Percentiles rank a stretch among this genome's conserved stretches.
phyloP scores from a whole-genome alignment of 176 grass and related monocot species.

The Sorghum bicolor region Sorghum_bicolor_NCBIv3 NC_012874.2:8890001-8890500 shows the following conservation, averaged over 20 bases:
- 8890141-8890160: no score
- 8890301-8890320: not conserved
- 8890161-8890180: no score
- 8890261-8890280: no score
- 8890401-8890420: not conserved
- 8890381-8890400: constrained; percentile 8
- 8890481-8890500: not conserved
- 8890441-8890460: constrained; percentile 12
- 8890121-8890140: no score
- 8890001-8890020: not conserved
- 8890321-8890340: constrained; percentile 42
- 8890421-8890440: constrained; percentile 16
- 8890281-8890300: no score
- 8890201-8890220: no score
- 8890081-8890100: constrained; percentile 9
- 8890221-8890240: no score
- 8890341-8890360: constrained; percentile 34
- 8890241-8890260: no score
- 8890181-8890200: no score
- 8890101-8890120: no score
- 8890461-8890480: not conserved
- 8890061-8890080: not conserved
- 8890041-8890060: not conserved
- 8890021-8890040: not conserved
- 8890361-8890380: constrained; percentile 11